phyloP scores from a whole-genome alignment of 345 rosid genomes.

The Microthlaspi erraticum region DNA sequence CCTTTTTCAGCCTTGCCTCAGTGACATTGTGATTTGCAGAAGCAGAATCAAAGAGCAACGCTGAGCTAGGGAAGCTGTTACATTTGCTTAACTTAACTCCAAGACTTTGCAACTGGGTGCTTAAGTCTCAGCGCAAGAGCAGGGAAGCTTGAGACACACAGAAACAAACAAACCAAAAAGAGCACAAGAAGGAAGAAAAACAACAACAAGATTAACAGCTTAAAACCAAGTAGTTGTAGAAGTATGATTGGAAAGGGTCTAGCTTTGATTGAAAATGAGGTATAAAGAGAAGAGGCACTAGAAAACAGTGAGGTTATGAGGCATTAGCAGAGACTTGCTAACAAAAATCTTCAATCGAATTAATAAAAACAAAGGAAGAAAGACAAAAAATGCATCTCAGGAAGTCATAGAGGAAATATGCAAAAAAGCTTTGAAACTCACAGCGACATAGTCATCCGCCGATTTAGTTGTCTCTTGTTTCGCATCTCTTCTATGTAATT shows the following conservation, averaged over 20 bases:
- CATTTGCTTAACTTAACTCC: constrained; percentile 26
- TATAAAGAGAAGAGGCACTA: background rate
- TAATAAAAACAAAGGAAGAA: constrained; percentile 16
- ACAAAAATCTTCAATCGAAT: background rate
- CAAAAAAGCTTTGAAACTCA: constrained; percentile 50
- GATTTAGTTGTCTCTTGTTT: constrained; percentile 42
- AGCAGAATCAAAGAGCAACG: constrained; percentile 41
- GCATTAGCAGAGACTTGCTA: constrained; percentile 6
- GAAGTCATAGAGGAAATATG: constrained; percentile 30
- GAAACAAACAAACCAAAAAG: background rate
- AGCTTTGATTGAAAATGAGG: background rate
- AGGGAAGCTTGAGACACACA: constrained; percentile 11
- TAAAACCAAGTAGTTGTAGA: constrained; percentile 10
- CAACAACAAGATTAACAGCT: constrained; percentile 25
- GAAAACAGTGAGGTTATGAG: constrained; percentile 3
- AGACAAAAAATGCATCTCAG: constrained; percentile 10
- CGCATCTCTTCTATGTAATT: constrained; percentile 48
- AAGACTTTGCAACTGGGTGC: constrained; percentile 42
- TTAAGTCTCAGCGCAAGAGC: constrained; percentile 29
- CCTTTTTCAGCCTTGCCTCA: constrained; percentile 43
- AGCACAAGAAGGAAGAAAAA: background rate
- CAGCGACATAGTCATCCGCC: constrained; percentile 59
- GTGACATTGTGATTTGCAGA: constrained; percentile 32
- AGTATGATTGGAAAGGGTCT: constrained; percentile 22
- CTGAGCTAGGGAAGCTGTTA: constrained; percentile 29